Percentiles rank a stretch among this genome's conserved stretches.
Evolutionary conservation across 345 rosid genomes (phyloP).

Genomic region (Sisymbrium altissimum): DNA sequence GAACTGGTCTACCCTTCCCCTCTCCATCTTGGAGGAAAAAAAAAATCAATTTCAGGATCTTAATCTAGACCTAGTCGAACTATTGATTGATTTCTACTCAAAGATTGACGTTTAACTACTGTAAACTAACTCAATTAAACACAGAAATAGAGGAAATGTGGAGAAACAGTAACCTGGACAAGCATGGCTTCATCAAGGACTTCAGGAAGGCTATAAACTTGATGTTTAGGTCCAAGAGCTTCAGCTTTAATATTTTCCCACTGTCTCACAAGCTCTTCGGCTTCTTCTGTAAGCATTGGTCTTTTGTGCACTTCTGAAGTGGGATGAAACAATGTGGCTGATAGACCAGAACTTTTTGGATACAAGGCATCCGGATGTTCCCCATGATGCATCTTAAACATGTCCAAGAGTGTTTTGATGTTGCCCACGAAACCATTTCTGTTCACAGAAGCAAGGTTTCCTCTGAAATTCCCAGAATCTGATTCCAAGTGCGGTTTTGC

Average conservation of each 20-base stretch:
- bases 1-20: not conserved
- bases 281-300: slow-evolving; percentile 77
- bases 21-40: not conserved
- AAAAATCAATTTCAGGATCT: not conserved
- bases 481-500: slow-evolving; percentile 33
- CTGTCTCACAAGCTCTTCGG: slow-evolving; percentile 81
- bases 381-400: slow-evolving; percentile 42
- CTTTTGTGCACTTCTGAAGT: slow-evolving; percentile 39
- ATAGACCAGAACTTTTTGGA: slow-evolving; percentile 35
- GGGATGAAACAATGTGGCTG: slow-evolving; percentile 48
- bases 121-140: not conserved
- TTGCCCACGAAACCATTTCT: slow-evolving; percentile 38
- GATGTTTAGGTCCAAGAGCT: slow-evolving; percentile 82
- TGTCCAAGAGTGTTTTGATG: slow-evolving; percentile 48
- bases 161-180: slow-evolving; percentile 54
- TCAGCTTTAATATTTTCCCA: slow-evolving; percentile 94
- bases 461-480: slow-evolving; percentile 37
- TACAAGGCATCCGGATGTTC: slow-evolving; percentile 36
- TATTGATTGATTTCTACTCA: not conserved
- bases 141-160: not conserved
- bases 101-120: not conserved
- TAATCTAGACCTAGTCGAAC: not conserved
- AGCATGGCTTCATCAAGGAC: slow-evolving; percentile 93
- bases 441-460: slow-evolving; percentile 22
- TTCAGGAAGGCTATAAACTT: slow-evolving; percentile 56